Evolutionary conservation across 2,329 filamentous ascomycete species (phyloP).

Genomic region (Penicillium sp.): DNA sequence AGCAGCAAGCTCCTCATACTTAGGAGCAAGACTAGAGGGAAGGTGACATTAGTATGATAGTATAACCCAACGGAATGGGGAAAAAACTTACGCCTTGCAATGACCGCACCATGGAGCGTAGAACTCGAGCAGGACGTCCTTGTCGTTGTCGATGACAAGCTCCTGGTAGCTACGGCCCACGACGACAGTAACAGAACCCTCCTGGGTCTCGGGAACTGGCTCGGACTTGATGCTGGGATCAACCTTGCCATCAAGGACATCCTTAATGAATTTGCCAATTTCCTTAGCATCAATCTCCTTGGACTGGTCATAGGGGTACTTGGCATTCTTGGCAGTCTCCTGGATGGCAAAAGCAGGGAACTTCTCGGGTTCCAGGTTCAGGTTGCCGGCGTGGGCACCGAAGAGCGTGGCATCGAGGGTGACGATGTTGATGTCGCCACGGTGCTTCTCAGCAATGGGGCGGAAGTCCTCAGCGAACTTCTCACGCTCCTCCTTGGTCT

Average conservation of each 20-base stretch:
- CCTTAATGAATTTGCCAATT: slow-evolving; percentile 78
- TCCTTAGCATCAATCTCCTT: slow-evolving; percentile 70
- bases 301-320: slow-evolving; percentile 89
- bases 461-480: slow-evolving; percentile 73
- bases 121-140: slow-evolving; percentile 97
- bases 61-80: neutral
- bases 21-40: slow-evolving; percentile 56
- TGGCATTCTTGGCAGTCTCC: slow-evolving; percentile 90
- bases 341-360: slow-evolving; percentile 99
- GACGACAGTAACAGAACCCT: slow-evolving; percentile 80
- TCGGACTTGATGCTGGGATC: slow-evolving; percentile 98
- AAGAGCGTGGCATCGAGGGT: slow-evolving; percentile 94
- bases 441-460: slow-evolving; percentile 84
- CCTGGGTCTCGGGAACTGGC: slow-evolving; percentile 89
- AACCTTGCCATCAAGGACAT: slow-evolving; percentile 81
- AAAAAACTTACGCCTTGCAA: slow-evolving; percentile 62
- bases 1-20: slow-evolving; percentile 63
- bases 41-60: neutral
- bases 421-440: slow-evolving; percentile 94
- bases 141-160: slow-evolving; percentile 84
- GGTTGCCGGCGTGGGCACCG: slow-evolving; percentile 90
- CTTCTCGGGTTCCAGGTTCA: slow-evolving; percentile 92
- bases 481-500: slow-evolving; percentile 84
- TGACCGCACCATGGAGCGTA: slow-evolving; percentile 84
- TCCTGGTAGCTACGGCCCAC: slow-evolving; percentile 94